phyloP scores from a whole-genome alignment of 495 filamentous ascomycete species.

The Podospora tetraspora region DNA sequence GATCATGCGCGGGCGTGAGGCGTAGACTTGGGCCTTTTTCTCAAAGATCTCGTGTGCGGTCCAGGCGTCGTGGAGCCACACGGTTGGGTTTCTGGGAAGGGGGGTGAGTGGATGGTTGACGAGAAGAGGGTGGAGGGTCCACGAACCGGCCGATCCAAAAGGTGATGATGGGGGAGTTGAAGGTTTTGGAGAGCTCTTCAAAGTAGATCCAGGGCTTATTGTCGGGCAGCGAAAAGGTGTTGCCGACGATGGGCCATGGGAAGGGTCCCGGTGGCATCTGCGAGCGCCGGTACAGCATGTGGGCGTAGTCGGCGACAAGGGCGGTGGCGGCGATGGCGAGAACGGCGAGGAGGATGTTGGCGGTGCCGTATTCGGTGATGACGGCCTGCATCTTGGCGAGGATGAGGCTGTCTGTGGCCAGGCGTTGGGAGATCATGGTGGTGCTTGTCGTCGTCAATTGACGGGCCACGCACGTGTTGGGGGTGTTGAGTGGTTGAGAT shows the following conservation, averaged over 20 bases:
- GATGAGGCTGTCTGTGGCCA: conserved; percentile 16
- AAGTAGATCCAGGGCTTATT: conserved; percentile 62
- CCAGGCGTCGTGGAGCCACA: conserved; percentile 65
- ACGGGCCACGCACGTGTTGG: neutral
- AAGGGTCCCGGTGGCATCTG: conserved; percentile 56
- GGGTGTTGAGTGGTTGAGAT: neutral
- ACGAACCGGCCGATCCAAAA: conserved; percentile 54
- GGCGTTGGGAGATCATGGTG: conserved; percentile 24
- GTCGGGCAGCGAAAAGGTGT: conserved; percentile 54
- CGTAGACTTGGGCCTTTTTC: conserved; percentile 52
- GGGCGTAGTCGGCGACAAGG: conserved; percentile 43
- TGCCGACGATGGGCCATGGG: conserved; percentile 47
- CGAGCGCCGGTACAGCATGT: conserved; percentile 45
- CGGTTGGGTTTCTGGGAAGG: conserved; percentile 47
- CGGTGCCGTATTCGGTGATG: conserved; percentile 6
- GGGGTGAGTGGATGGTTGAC: neutral
- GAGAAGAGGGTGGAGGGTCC: neutral
- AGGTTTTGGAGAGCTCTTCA: conserved; percentile 51
- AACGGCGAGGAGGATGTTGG: conserved; percentile 21
- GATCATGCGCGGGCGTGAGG: conserved; percentile 49
- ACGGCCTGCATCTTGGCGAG: conserved; percentile 20
- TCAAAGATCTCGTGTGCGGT: conserved; percentile 51
- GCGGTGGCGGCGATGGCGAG: conserved; percentile 27
- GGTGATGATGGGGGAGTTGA: conserved; percentile 53
- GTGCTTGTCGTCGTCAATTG: neutral